A percentile compares a stretch with the other conserved stretches of the same genome.
phyloP scores from a whole-genome alignment of 352 stramenopile genomes.

The Phytophthora tentaculata region DNA sequence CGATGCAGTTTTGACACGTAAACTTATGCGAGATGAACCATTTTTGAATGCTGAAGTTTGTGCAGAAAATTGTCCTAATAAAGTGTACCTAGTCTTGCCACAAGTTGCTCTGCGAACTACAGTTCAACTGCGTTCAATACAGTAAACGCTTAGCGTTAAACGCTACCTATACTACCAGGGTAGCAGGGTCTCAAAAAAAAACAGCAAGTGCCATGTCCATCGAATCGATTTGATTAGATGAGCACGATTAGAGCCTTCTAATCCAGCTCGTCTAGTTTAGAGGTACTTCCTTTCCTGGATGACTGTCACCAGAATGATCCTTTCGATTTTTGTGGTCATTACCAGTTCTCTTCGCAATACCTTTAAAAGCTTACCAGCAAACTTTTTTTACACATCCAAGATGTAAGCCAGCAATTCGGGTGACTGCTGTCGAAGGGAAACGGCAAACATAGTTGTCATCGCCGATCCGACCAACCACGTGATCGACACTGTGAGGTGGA shows the following conservation, averaged over 20 bases:
- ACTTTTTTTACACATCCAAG: constrained; percentile 47
- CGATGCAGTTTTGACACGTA: constrained; percentile 20
- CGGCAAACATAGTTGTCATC: constrained; percentile 42
- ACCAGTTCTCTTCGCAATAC: no score
- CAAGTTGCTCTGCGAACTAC: not conserved
- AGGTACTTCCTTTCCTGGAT: no score
- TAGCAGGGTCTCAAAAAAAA: no score
- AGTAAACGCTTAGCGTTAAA: no score
- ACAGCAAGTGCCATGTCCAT: not conserved
- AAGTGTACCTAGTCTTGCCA: no score
- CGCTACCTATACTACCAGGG: no score
- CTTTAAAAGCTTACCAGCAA: no score
- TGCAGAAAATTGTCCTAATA: no score
- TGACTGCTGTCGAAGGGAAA: constrained; percentile 51
- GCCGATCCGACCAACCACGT: constrained; percentile 49
- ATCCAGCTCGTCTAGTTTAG: no score
- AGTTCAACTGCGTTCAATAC: not conserved
- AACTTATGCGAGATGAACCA: constrained; percentile 1
- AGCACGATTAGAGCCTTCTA: no score
- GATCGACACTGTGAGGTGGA: constrained; percentile 57
- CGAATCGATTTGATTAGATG: constrained; percentile 4
- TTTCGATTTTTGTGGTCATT: not conserved
- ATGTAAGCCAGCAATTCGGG: constrained; percentile 54
- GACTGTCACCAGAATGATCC: no score
- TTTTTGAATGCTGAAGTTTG: no score